Percentiles rank a stretch among this genome's conserved stretches.
Conservation (phyloP, 192 early-diverging fungal genomes). For the Coemansia sp. region DNA sequence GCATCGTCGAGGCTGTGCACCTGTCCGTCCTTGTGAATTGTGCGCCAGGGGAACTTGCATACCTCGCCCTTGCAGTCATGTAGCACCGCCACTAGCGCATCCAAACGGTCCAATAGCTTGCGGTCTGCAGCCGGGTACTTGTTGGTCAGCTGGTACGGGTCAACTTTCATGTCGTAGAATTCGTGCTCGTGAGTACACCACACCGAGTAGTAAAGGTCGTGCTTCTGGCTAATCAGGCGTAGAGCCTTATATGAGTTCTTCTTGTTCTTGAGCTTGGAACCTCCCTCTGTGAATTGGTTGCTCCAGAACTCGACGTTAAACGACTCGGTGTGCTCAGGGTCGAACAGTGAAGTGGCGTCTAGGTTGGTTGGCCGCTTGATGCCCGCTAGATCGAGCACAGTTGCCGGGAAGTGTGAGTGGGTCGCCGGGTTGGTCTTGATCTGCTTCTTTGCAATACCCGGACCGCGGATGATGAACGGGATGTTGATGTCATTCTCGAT, state of each 20-base stretch:
- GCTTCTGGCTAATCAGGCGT: constrained; percentile 55
- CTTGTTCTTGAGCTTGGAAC: constrained; percentile 9
- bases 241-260: constrained; percentile 61
- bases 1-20: constrained; percentile 55
- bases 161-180: constrained; percentile 59
- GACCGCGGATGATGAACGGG: constrained; percentile 65
- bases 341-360: constrained; percentile 13
- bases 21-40: constrained; percentile 48
- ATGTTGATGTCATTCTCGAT: constrained; percentile 70
- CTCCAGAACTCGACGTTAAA: constrained; percentile 61
- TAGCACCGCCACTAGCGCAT: constrained; percentile 59
- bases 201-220: constrained; percentile 59
- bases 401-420: constrained; percentile 66
- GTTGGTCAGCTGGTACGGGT: constrained; percentile 64
- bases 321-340: constrained; percentile 53
- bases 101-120: constrained; percentile 58
- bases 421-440: constrained; percentile 52
- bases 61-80: constrained; percentile 58
- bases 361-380: constrained; percentile 31
- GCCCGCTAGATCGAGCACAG: constrained; percentile 62
- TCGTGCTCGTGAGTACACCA: constrained; percentile 65
- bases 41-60: constrained; percentile 63
- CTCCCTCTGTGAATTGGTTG: constrained; percentile 27
- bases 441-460: constrained; percentile 59
- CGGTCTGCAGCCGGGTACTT: constrained; percentile 44